A percentile compares a stretch with the other conserved stretches of the same genome.
These are phyloP conservation scores for Sphaerulina vaccinii DNA, from an alignment of 2,329 filamentous ascomycete species.

Conservation along the genomic window DNA sequence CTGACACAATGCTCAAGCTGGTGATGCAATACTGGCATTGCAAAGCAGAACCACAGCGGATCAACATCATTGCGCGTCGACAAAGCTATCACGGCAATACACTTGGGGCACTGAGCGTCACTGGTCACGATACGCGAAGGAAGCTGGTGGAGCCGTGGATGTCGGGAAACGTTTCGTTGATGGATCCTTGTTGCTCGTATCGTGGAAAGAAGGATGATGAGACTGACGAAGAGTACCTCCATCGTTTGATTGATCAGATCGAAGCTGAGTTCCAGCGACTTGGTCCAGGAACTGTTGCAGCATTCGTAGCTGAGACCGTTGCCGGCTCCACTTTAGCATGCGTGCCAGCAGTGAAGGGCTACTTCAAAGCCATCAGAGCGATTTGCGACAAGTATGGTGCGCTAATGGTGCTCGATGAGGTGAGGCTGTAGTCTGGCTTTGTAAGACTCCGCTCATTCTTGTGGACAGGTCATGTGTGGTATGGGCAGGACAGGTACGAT, in stretches of 20 bases:
- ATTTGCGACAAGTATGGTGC: slow-evolving; percentile 57
- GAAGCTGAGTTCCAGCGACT: slow-evolving; percentile 49
- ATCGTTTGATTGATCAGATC: slow-evolving; percentile 45
- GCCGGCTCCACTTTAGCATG: slow-evolving; percentile 49
- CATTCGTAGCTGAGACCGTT: slow-evolving; percentile 53
- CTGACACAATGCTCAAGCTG: slow-evolving; percentile 50
- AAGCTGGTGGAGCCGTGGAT: background rate
- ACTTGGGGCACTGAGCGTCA: slow-evolving; percentile 47
- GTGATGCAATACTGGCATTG: slow-evolving; percentile 49
- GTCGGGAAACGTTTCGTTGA: slow-evolving; percentile 31
- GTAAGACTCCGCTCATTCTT: background rate
- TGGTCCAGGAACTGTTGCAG: slow-evolving; percentile 48
- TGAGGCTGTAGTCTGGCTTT: background rate
- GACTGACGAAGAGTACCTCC: slow-evolving; percentile 42
- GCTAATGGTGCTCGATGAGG: slow-evolving; percentile 53
- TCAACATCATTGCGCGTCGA: slow-evolving; percentile 44
- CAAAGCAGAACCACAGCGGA: slow-evolving; percentile 38
- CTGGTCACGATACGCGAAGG: slow-evolving; percentile 30
- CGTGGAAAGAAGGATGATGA: slow-evolving; percentile 38
- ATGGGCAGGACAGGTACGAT: slow-evolving; percentile 30
- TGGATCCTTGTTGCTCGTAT: slow-evolving; percentile 37
- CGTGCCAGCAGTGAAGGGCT: slow-evolving; percentile 52
- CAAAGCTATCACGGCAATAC: slow-evolving; percentile 54
- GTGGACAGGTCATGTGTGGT: slow-evolving; percentile 35
- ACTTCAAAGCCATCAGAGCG: slow-evolving; percentile 52